phyloP scores from a whole-genome alignment of 805 yeast genomes.

The Lachancea mirantina region DNA sequence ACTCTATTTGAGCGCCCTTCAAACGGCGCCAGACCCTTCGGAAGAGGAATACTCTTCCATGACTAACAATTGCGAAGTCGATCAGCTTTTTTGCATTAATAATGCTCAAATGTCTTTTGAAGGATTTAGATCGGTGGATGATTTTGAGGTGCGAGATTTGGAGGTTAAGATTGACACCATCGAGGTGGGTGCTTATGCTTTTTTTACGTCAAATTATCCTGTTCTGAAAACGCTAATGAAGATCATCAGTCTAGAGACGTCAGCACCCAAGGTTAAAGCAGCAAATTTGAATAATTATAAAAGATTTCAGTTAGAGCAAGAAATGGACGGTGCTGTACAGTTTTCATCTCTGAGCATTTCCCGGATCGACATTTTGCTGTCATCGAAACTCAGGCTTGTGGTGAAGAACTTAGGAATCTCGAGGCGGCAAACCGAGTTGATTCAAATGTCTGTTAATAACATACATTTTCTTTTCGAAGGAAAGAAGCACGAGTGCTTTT shows the following conservation, averaged over 20 bases:
- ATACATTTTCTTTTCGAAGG: no score
- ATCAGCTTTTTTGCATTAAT: slow-evolving; percentile 1
- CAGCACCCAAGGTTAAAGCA: no score
- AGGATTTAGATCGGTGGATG: slow-evolving; percentile 35
- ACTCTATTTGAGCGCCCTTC: slow-evolving; percentile 76
- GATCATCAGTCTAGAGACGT: no score
- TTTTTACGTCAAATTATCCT: slow-evolving; percentile 11
- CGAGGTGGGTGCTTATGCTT: no score
- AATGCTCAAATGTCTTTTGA: slow-evolving; percentile 38
- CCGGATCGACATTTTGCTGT: slow-evolving; percentile 3
- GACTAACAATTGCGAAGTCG: not conserved
- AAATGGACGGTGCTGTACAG: slow-evolving; percentile 10
- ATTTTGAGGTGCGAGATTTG: slow-evolving; percentile 29
- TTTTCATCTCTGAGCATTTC: slow-evolving; percentile 11
- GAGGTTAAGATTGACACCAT: slow-evolving; percentile 34
- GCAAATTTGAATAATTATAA: slow-evolving; percentile 13
- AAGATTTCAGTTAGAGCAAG: slow-evolving; percentile 22
- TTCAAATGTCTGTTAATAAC: no score
- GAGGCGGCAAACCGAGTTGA: no score
- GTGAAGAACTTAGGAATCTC: slow-evolving; percentile 5
- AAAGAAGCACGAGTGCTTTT: no score
- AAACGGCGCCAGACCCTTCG: slow-evolving; percentile 33
- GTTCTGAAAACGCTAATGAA: slow-evolving; percentile 6
- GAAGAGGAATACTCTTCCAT: not conserved
- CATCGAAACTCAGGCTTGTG: slow-evolving; percentile 3